Evolutionary conservation across 163 green algal species (phyloP).

Genomic region (Scenedesmus sp.): DNA sequence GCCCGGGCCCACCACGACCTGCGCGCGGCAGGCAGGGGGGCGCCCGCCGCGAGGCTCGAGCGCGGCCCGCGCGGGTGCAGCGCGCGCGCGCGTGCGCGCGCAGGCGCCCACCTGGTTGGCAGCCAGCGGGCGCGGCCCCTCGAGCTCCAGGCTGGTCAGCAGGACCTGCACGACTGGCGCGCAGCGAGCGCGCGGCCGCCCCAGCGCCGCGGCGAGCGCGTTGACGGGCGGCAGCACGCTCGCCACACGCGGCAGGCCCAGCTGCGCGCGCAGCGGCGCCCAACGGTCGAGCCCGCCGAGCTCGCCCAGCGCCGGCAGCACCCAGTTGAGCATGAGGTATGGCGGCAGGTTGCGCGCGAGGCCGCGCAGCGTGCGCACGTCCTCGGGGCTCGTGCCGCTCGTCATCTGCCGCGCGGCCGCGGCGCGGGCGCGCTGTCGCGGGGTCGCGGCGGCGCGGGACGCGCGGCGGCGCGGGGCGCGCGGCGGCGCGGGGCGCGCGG

Average conservation of each 20-base stretch:
- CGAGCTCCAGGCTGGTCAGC: not conserved
- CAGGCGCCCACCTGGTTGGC: slow-evolving; percentile 15
- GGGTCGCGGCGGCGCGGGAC: too few species aligned
- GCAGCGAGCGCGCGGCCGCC: not conserved
- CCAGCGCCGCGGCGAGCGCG: not conserved
- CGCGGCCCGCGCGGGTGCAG: too few species aligned
- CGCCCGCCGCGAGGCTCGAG: too few species aligned
- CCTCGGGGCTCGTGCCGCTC: too few species aligned
- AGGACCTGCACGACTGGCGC: not conserved
- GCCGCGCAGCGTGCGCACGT: too few species aligned
- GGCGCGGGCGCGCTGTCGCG: too few species aligned
- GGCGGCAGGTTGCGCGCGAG: too few species aligned
- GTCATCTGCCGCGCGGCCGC: too few species aligned
- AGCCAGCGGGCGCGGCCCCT: not conserved
- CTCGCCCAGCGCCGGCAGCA: not conserved
- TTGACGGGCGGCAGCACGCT: not conserved
- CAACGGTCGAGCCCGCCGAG: not conserved
- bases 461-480: too few species aligned
- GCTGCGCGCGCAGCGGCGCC: not conserved
- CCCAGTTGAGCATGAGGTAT: too few species aligned
- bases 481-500: too few species aligned
- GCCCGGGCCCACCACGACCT: not conserved
- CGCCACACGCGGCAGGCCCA: not conserved
- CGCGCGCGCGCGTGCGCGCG: too few species aligned
- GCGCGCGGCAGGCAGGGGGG: not conserved